A percentile compares a stretch with the other conserved stretches of the same genome.
phyloP scores from a whole-genome alignment of 2,329 filamentous ascomycete species.

The Xylariaceae sp. region DNA sequence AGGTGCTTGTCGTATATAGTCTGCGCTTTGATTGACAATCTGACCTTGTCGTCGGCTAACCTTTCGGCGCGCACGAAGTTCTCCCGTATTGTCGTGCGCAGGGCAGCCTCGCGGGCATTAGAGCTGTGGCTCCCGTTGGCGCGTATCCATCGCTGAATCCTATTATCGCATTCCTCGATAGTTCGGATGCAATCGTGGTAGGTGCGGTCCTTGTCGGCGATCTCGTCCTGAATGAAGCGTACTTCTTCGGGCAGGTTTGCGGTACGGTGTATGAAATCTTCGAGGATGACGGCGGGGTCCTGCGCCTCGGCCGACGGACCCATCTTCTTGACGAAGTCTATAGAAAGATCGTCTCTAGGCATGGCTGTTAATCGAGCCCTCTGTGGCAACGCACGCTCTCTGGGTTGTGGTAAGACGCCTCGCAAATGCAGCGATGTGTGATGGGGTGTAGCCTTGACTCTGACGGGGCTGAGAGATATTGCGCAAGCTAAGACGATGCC shows the following conservation, averaged over 20 bases:
- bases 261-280: slow-evolving; percentile 68
- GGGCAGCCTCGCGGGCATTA: slow-evolving; percentile 67
- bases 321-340: slow-evolving; percentile 63
- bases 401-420: background rate
- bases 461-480: too few species aligned
- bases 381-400: slow-evolving; percentile 16
- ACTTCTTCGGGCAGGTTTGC: slow-evolving; percentile 78
- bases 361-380: slow-evolving; percentile 51
- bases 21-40: slow-evolving; percentile 57
- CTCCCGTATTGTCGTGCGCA: slow-evolving; percentile 58
- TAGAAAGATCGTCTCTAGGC: slow-evolving; percentile 66
- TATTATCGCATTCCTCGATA: slow-evolving; percentile 64
- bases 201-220: slow-evolving; percentile 68
- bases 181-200: slow-evolving; percentile 61
- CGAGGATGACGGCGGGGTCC: slow-evolving; percentile 62
- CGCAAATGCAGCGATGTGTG: background rate
- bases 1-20: slow-evolving; percentile 54
- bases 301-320: slow-evolving; percentile 49
- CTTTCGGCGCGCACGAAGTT: slow-evolving; percentile 62
- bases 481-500: too few species aligned
- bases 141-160: slow-evolving; percentile 77
- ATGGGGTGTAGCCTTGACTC: background rate
- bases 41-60: slow-evolving; percentile 68
- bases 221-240: slow-evolving; percentile 75
- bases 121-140: slow-evolving; percentile 63